phyloP scores from a whole-genome alignment of 306 rosid genomes.

The Prunus mongolica region DNA sequence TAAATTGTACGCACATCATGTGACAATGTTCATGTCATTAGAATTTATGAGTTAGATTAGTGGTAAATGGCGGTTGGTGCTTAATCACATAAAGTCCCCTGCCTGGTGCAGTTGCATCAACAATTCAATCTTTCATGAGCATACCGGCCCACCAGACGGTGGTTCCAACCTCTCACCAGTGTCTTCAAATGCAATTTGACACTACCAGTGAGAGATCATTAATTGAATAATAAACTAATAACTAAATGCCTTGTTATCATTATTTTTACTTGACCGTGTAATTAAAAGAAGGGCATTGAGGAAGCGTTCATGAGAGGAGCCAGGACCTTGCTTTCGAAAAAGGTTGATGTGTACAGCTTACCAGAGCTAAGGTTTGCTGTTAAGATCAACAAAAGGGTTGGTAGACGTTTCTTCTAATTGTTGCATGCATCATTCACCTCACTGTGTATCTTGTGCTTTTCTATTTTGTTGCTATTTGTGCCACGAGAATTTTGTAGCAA shows the following conservation, averaged over 20 bases:
- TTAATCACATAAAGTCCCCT: neutral
- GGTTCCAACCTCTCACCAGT: neutral
- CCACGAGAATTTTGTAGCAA: neutral
- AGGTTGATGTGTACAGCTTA: constrained; percentile 18
- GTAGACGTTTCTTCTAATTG: neutral
- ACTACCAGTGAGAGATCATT: neutral
- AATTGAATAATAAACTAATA: neutral
- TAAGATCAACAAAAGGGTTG: constrained; percentile 14
- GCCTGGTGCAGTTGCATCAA: neutral
- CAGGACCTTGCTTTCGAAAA: neutral
- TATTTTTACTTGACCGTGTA: neutral
- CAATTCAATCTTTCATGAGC: neutral
- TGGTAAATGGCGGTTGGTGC: neutral
- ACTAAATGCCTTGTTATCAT: neutral
- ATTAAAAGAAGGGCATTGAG: neutral
- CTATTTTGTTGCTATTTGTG: neutral
- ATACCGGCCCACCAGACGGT: neutral
- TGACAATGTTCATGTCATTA: neutral
- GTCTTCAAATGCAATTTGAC: neutral
- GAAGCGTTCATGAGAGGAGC: neutral
- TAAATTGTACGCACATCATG: neutral
- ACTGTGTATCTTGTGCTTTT: too few species aligned
- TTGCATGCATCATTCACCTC: neutral
- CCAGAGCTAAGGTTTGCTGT: constrained; percentile 31
- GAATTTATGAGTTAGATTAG: neutral